Conservation (phyloP, 768 basidiomycete species). For the Macrolepiota albuminosa region DNA sequence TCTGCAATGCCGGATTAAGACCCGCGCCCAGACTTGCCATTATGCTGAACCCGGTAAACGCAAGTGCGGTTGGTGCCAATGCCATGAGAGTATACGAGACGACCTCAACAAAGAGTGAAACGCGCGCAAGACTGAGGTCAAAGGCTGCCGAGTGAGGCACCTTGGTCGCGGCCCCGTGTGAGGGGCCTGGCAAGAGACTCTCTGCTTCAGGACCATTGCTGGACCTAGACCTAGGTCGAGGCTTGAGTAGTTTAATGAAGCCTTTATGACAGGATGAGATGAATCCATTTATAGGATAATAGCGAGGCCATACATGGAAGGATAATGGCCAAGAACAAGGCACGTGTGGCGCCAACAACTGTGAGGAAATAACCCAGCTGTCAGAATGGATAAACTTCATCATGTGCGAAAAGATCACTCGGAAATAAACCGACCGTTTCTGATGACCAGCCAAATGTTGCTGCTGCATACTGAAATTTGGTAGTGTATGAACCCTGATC, state of each 20-base stretch:
- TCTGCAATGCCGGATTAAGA: slow-evolving; percentile 62
- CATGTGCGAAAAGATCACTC: not conserved
- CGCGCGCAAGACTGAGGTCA: slow-evolving; percentile 65
- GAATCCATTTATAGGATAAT: not conserved
- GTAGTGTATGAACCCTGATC: slow-evolving; percentile 50
- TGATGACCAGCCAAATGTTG: slow-evolving; percentile 61
- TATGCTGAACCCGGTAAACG: slow-evolving; percentile 48
- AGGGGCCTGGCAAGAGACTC: slow-evolving; percentile 23
- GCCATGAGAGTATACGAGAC: slow-evolving; percentile 47
- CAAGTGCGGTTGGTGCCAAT: slow-evolving; percentile 35
- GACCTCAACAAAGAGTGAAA: slow-evolving; percentile 56
- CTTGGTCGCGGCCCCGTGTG: slow-evolving; percentile 16
- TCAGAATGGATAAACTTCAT: not conserved
- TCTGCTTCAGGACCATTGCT: slow-evolving; percentile 18
- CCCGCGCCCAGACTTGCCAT: slow-evolving; percentile 58
- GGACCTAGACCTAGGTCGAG: slow-evolving; percentile 26
- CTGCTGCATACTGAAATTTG: slow-evolving; percentile 62
- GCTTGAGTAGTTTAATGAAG: slow-evolving; percentile 49
- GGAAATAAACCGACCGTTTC: slow-evolving; percentile 43
- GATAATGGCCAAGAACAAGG: slow-evolving; percentile 48
- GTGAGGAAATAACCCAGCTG: slow-evolving; percentile 77
- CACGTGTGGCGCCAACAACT: slow-evolving; percentile 46
- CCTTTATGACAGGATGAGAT: slow-evolving; percentile 27
- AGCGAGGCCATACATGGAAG: slow-evolving; percentile 45
- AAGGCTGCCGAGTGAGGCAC: slow-evolving; percentile 44